Evolutionary conservation across 768 basidiomycete genomes (phyloP).

Genomic region (Tricholoma sp.): DNA sequence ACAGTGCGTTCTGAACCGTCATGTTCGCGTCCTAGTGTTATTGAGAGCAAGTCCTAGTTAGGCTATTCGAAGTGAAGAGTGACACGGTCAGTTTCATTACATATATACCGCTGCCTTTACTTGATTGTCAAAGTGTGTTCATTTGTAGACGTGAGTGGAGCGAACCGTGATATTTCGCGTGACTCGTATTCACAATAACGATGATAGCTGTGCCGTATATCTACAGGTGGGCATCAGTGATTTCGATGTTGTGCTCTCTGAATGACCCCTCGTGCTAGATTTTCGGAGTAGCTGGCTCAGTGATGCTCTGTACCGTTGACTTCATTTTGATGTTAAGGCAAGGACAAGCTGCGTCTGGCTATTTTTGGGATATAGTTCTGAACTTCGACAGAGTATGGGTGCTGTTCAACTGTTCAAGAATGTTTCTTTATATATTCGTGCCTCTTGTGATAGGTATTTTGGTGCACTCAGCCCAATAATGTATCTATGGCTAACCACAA

Average conservation of each 20-base stretch:
- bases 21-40: neutral
- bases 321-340: conserved; percentile 1
- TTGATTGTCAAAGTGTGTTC: too few species aligned
- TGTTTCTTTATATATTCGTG: neutral
- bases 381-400: neutral
- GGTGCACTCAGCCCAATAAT: neutral
- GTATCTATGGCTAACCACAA: neutral
- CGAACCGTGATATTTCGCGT: too few species aligned
- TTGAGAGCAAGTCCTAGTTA: neutral
- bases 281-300: neutral
- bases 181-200: neutral
- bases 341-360: neutral
- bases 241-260: neutral
- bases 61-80: too few species aligned
- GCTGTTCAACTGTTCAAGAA: neutral
- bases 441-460: neutral
- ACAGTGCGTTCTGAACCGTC: neutral
- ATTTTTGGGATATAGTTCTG: too few species aligned
- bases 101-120: too few species aligned
- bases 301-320: neutral
- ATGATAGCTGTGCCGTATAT: neutral
- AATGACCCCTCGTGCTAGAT: neutral
- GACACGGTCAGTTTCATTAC: too few species aligned
- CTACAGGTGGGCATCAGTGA: neutral
- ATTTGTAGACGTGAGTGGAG: too few species aligned